Base-by-base conservation (phyloP, 768 basidiomycete genomes). In the Leccinum subgranulosum region DNA sequence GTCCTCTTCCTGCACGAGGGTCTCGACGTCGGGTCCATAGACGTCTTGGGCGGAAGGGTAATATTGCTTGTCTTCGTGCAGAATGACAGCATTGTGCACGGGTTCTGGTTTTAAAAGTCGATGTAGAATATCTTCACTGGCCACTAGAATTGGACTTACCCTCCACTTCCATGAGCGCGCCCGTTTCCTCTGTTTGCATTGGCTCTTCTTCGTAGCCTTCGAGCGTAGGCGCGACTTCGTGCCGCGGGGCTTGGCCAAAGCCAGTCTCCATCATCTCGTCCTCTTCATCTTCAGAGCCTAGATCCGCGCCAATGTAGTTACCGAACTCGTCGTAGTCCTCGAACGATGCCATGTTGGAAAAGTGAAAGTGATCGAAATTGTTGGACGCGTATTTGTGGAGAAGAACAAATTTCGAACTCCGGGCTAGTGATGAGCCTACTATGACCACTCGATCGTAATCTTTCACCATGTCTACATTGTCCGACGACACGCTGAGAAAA, bases 31-130 rank as follows among this genome's bases (percentile, higher is more conserved):
- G 39, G 84, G 79, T 3, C 97, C 97, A 72, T 99, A 99, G 2
- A 95, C 85, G 17, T 98, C 94, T 55, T 79, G 79, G 1, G 97
- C 96, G 14, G 90, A 89, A 14, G 94, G 92, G 71, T 99, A 99
- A 73, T 99, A 98, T 73, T 94, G 91, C 74, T 99, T 99, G 76
- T 99, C 91, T 71, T 98, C 97, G 66, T 98, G 96, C 47, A 98
- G 79, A 46, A 98, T 73, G 19, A 94, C 88, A 50, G 91, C 91
- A 59, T 87, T 91, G 62, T 90, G 88, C 31, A 80, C 74, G 43
- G 91, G 89, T 64, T 88, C 92, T 91, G 64, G 60, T 59, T 65
- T 52, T 51, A 56, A 63, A 33, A 17, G 49, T 53, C n/a, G 45
- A 48, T 27, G 54, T 52, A 46, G 23, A 43, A 59, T 27, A 57